Base-by-base conservation (phyloP, 208 protist genomes). In the Leishmania mexicana region DNA sequence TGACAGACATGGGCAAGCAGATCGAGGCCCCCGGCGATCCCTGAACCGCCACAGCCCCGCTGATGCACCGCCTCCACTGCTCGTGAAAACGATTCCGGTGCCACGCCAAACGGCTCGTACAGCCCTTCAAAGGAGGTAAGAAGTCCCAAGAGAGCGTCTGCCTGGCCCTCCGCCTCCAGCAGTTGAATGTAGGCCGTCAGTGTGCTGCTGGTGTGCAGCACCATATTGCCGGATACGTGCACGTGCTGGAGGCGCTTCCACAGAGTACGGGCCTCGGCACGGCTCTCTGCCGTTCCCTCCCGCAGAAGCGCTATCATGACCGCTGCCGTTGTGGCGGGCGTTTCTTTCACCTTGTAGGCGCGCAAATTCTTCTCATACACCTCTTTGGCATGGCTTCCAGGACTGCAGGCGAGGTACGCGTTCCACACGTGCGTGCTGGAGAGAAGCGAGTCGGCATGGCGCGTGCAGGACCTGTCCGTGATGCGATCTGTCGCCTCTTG, bases 341-440 rank as follows among this genome's bases (percentile, higher is more conserved):
- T 94, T 24, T 89, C 87, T 75, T 83, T 78, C 70, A 96, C 85
- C 19, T 71, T 47, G 80, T 95, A 96, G 74, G 88, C 82, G 17
- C 38, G 19, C 53, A 54, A 67, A 58, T 96, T 95, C 8, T 78
- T 81, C 42, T 86, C 60, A 74, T 88, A 96, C 0, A 96, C 82
- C 73, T 90, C 86, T 68, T 93, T 65, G 15, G 93, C 90, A 62
- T 96, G 91, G 1, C 42, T 28, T 70, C 79, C 86, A 1, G 87
- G 79, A 78, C 87, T 90, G 62, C 80, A 80, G 40, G 72, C 62
- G 6, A 96, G 80, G 76, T 96, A 96, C 17, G 90, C 93, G 70
- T 87, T 93, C 92, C 93, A 96, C 17, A 96, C 76, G 49, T 92
- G 85, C 17, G 88, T 83, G 75, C 87, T 87, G 15, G 75, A 78